These are phyloP conservation scores for Cercospora canescens DNA, from an alignment of 2,329 filamentous ascomycete species.

Conservation along the genomic window DNA sequence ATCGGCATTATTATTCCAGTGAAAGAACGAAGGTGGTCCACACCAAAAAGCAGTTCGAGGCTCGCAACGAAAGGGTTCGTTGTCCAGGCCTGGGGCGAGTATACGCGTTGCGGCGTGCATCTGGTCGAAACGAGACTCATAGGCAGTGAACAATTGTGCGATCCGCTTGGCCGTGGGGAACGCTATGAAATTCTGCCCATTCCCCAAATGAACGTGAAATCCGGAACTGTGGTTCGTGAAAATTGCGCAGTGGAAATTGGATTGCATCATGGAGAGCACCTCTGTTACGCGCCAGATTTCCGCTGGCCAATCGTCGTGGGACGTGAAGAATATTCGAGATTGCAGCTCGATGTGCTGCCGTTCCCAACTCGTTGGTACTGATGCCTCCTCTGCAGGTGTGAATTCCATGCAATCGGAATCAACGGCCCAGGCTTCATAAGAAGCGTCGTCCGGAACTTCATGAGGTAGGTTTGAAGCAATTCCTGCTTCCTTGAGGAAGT, in stretches of 20 bases:
- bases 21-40: slow-evolving; percentile 8
- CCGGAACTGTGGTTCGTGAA: slow-evolving; percentile 1
- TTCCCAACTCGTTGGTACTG: background rate
- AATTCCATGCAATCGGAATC: background rate
- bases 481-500: background rate
- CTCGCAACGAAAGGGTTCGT: background rate
- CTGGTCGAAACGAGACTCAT: slow-evolving; percentile 3
- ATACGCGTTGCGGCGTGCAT: slow-evolving; percentile 2
- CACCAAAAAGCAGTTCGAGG: background rate
- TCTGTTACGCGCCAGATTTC: slow-evolving; percentile 1
- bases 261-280: slow-evolving; percentile 1
- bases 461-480: background rate
- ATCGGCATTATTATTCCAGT: background rate
- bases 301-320: background rate
- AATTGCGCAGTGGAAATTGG: background rate
- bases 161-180: slow-evolving; percentile 1
- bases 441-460: background rate
- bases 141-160: slow-evolving; percentile 4
- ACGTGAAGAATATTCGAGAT: background rate
- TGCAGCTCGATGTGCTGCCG: background rate
- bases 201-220: slow-evolving; percentile 9
- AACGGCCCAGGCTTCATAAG: background rate
- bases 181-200: background rate
- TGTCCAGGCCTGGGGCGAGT: slow-evolving; percentile 1
- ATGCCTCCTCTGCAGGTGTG: background rate